phyloP scores from a whole-genome alignment of 2,329 filamentous ascomycete species.

The Ophidiomyces ophidiicola region DNA sequence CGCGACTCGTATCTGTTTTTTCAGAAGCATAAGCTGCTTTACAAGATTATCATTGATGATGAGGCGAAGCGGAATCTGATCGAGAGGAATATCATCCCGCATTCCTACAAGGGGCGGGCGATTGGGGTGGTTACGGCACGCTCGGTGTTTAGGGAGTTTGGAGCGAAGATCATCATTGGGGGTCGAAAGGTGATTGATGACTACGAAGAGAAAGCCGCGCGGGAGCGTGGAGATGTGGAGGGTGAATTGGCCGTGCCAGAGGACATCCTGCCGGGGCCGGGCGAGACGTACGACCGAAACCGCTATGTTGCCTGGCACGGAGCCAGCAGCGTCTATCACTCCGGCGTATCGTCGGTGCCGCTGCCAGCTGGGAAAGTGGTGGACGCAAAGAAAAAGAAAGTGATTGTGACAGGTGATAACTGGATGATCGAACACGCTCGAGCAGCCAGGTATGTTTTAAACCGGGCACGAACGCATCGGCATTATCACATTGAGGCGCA shows the following conservation, averaged over 20 bases:
- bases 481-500: not conserved
- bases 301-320: constrained; percentile 98
- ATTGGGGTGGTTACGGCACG: constrained; percentile 95
- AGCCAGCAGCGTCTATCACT: constrained; percentile 90
- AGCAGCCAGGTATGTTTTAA: constrained; percentile 60
- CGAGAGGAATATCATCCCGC: constrained; percentile 85
- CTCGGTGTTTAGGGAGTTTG: constrained; percentile 94
- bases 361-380: constrained; percentile 58
- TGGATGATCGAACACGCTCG: constrained; percentile 95
- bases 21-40: constrained; percentile 89
- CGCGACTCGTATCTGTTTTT: constrained; percentile 98
- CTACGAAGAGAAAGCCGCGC: constrained; percentile 66
- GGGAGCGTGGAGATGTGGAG: constrained; percentile 66
- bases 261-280: constrained; percentile 61
- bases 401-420: constrained; percentile 83
- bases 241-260: constrained; percentile 86
- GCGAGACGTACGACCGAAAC: constrained; percentile 93
- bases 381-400: constrained; percentile 69
- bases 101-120: constrained; percentile 94
- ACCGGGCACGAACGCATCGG: not conserved
- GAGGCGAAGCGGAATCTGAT: constrained; percentile 97
- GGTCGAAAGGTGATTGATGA: constrained; percentile 79
- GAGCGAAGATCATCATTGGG: constrained; percentile 83
- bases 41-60: constrained; percentile 96
- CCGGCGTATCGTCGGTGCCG: constrained; percentile 63